Evolutionary conservation across 2,329 filamentous ascomycete species (phyloP).

Genomic region (Ilyonectria destructans): DNA sequence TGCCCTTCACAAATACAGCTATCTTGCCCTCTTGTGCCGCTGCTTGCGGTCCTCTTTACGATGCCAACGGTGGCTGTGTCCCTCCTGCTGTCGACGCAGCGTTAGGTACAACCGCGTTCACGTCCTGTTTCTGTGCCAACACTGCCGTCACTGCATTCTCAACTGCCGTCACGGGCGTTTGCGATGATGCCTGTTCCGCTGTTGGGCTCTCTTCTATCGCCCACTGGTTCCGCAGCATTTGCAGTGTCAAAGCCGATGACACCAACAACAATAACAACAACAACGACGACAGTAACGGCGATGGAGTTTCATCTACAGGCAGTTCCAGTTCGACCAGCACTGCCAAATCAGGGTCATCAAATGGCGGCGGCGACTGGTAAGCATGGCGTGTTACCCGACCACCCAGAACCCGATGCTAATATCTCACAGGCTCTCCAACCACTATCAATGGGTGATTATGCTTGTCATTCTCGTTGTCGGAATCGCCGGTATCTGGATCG

Average conservation of each 20-base stretch:
- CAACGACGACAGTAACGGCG: conserved; percentile 28
- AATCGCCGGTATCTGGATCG: conserved; percentile 77
- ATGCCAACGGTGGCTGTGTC: conserved; percentile 82
- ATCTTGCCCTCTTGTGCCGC: conserved; percentile 75
- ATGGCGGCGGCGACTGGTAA: conserved; percentile 65
- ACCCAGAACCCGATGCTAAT: conserved; percentile 19
- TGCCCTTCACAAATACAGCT: conserved; percentile 64
- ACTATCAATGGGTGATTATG: conserved; percentile 89
- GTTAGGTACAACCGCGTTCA: conserved; percentile 69
- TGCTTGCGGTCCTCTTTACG: conserved; percentile 73
- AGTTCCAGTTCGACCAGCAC: conserved; percentile 29
- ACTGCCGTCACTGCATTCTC: conserved; percentile 72
- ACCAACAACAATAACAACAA: conserved; percentile 33
- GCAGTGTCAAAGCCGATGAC: conserved; percentile 60
- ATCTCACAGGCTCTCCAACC: conserved; percentile 73
- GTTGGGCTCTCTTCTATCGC: conserved; percentile 71
- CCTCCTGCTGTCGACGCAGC: conserved; percentile 67
- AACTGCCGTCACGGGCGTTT: conserved; percentile 71
- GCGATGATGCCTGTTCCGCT: conserved; percentile 71
- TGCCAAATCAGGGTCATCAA: conserved; percentile 29
- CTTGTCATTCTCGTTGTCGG: conserved; percentile 81
- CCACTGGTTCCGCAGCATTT: conserved; percentile 81
- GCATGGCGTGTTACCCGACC: conserved; percentile 34
- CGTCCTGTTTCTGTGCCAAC: conserved; percentile 83
- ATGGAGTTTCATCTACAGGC: conserved; percentile 30